Conservation (phyloP, 257 asterid genomes). For the Fraxinus quadrangulata region DNA sequence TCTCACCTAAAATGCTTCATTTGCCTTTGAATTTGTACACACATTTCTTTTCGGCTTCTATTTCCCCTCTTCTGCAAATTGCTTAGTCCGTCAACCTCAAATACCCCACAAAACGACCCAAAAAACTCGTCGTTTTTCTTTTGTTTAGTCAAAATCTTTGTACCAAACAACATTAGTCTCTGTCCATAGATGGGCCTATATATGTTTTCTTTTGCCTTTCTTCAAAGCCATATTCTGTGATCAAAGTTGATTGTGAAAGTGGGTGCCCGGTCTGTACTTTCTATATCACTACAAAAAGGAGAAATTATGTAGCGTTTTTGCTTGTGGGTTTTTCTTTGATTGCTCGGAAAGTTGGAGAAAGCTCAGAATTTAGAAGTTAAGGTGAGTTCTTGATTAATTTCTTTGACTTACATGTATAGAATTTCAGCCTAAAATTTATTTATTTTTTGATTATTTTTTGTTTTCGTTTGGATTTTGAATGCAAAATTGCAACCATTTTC, state of each 20-base stretch:
- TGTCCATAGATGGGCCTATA: slow-evolving; percentile 34
- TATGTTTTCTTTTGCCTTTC: slow-evolving; percentile 31
- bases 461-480: neutral
- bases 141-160: slow-evolving; percentile 47
- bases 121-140: slow-evolving; percentile 29
- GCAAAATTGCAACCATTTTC: neutral
- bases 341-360: slow-evolving; percentile 31
- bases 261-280: slow-evolving; percentile 23
- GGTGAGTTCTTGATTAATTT: slow-evolving; percentile 36
- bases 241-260: slow-evolving; percentile 38
- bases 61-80: slow-evolving; percentile 12
- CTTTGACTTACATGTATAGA: neutral
- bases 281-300: slow-evolving; percentile 11
- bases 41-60: slow-evolving; percentile 19
- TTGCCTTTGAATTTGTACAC: slow-evolving; percentile 16
- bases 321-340: slow-evolving; percentile 27
- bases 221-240: slow-evolving; percentile 42
- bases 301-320: slow-evolving; percentile 22
- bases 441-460: neutral
- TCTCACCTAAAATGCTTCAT: slow-evolving; percentile 14
- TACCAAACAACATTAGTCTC: slow-evolving; percentile 39
- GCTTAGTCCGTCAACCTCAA: slow-evolving; percentile 7
- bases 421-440: neutral
- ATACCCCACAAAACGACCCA: slow-evolving; percentile 28
- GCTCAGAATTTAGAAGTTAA: slow-evolving; percentile 21